These are phyloP conservation scores for Iodosphaeria phyllophila DNA, from an alignment of 2,329 filamentous ascomycete genomes.

Conservation along the genomic window DNA sequence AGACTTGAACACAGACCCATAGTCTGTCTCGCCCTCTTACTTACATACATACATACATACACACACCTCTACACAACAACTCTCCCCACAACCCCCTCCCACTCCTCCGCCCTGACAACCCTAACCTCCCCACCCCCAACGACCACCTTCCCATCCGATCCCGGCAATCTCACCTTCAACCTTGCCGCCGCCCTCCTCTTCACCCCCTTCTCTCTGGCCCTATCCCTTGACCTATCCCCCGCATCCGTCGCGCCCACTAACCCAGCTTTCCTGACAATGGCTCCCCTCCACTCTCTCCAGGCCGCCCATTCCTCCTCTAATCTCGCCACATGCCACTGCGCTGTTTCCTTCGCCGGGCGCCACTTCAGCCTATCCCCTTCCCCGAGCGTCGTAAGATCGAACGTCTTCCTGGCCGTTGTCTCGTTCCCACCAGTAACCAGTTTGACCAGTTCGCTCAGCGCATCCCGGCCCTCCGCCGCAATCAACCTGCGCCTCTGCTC, in stretches of 20 bases:
- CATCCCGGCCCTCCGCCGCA: constrained; percentile 41
- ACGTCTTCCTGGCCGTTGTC: too few species aligned
- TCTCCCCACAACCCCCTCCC: constrained; percentile 33
- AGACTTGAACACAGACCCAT: too few species aligned
- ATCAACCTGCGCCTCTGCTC: constrained; percentile 24
- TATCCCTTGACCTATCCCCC: constrained; percentile 14
- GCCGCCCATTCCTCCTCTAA: constrained; percentile 46
- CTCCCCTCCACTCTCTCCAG: constrained; percentile 39
- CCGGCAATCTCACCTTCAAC: constrained; percentile 30
- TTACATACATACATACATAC: too few species aligned
- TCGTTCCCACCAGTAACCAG: constrained; percentile 36
- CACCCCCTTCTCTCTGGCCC: constrained; percentile 18
- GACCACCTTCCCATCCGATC: constrained; percentile 23
- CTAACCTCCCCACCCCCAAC: constrained; percentile 22
- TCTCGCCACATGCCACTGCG: constrained; percentile 46
- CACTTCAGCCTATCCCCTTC: constrained; percentile 44
- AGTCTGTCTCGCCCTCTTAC: too few species aligned
- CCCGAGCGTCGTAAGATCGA: constrained; percentile 36
- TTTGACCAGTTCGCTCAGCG: constrained; percentile 43
- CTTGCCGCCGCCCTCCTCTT: constrained; percentile 22
- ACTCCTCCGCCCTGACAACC: constrained; percentile 33
- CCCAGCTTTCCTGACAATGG: constrained; percentile 32
- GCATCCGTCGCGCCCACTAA: constrained; percentile 13
- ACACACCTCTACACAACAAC: constrained; percentile 11
- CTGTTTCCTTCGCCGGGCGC: constrained; percentile 43